Evolutionary conservation across 306 rosid species (phyloP).

Genomic region (Lathyrus oleraceus): DNA sequence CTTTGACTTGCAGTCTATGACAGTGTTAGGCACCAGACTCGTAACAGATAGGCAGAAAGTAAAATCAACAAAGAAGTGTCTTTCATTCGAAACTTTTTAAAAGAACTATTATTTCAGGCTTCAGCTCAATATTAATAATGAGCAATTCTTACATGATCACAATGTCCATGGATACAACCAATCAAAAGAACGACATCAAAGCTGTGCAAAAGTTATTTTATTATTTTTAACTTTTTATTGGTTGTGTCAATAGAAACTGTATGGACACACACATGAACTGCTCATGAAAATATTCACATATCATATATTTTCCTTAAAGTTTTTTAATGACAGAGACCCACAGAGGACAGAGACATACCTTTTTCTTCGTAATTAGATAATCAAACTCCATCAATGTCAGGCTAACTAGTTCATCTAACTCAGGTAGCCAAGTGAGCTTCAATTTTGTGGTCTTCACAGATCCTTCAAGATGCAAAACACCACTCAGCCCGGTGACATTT

Average conservation of each 20-base stretch:
- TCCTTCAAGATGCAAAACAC: conserved; percentile 88
- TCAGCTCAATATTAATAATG: neutral
- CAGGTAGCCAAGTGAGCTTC: conserved; percentile 95
- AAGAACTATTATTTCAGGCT: neutral
- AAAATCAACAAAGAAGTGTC: neutral
- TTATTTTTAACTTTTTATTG: conserved; percentile 1
- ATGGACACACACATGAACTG: neutral
- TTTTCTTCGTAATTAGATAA: conserved; percentile 85
- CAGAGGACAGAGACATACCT: conserved; percentile 53
- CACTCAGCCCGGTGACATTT: conserved; percentile 59
- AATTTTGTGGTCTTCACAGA: conserved; percentile 85
- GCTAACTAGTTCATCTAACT: conserved; percentile 68
- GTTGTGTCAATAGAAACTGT: neutral
- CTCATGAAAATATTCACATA: neutral
- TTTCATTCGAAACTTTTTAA: neutral
- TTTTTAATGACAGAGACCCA: conserved; percentile 12
- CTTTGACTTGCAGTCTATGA: neutral
- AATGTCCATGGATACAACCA: neutral
- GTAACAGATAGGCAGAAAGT: neutral
- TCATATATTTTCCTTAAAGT: conserved; percentile 23
- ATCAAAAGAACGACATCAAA: conserved; percentile 1
- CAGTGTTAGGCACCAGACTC: too few species aligned
- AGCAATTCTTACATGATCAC: neutral
- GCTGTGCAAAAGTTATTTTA: neutral
- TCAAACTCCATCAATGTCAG: conserved; percentile 81